phyloP scores from a whole-genome alignment of 352 stramenopile genomes.

The Phytophthora cactorum region DNA sequence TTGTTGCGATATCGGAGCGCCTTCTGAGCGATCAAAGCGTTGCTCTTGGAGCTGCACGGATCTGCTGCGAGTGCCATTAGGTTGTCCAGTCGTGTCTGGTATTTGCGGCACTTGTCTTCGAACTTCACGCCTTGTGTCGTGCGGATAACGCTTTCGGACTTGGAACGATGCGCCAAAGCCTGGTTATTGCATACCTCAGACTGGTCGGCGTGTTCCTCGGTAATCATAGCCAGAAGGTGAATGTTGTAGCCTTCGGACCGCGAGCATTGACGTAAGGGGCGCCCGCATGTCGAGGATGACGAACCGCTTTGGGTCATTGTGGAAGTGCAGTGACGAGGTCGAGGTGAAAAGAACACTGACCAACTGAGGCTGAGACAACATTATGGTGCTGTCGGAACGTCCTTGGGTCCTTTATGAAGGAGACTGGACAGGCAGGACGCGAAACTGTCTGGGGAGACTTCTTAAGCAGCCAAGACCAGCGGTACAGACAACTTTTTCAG shows the following conservation, averaged over 20 bases:
- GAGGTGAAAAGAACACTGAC: slow-evolving; percentile 19
- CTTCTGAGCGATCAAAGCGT: slow-evolving; percentile 36
- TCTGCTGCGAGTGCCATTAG: slow-evolving; percentile 24
- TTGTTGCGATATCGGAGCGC: slow-evolving; percentile 36
- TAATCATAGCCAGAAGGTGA: slow-evolving; percentile 12
- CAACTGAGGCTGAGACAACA: not conserved
- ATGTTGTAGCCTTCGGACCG: slow-evolving; percentile 26
- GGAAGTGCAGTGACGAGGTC: slow-evolving; percentile 12
- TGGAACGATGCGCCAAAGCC: slow-evolving; percentile 11
- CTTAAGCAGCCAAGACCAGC: too few species aligned
- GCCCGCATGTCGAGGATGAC: slow-evolving; percentile 1
- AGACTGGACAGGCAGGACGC: not conserved
- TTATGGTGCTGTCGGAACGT: not conserved
- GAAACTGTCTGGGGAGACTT: slow-evolving; percentile 7
- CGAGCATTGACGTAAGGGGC: slow-evolving; percentile 19
- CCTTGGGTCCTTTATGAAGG: slow-evolving; percentile 12
- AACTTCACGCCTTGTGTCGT: slow-evolving; percentile 38
- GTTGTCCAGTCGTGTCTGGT: slow-evolving; percentile 22
- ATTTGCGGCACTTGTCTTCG: slow-evolving; percentile 20
- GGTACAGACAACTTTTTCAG: too few species aligned
- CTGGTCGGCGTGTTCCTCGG: slow-evolving; percentile 3
- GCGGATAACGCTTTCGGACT: slow-evolving; percentile 26
- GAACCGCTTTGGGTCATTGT: slow-evolving; percentile 18
- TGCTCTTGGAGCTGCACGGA: slow-evolving; percentile 24
- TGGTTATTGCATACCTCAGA: too few species aligned